Base-by-base conservation (phyloP, 768 basidiomycete genomes). In the Tulasnella sp. region DNA sequence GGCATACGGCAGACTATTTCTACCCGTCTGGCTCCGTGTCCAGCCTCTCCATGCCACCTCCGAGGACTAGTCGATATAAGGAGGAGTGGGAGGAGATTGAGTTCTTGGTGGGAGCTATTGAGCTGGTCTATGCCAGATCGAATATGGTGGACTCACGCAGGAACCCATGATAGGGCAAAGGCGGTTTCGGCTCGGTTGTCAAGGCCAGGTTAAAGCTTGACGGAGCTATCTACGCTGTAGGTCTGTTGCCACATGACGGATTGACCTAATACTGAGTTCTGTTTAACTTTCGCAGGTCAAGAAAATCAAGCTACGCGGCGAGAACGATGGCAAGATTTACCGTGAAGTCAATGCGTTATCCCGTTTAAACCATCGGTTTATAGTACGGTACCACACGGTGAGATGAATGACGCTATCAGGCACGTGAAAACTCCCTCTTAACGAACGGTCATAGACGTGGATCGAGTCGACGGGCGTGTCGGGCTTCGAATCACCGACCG, bases 41-140 rank as follows among this genome's bases (percentile, higher is more conserved):
- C 11, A 63, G 59, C 65, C 52, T 59, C 52, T 68, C 65, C 26
- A 36, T 26, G 44, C 34, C 65, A 5, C 37, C 84, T 34, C 83
- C 86, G 36, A 86, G 88, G 17, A 79, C 84, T 2, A 95, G 93
- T 76, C 82, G 95, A 73, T 98, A 94, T 88, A 91, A 92, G 76
- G 90, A 92, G 69, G 95, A 98, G 76, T 98, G 92, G 88, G 93
- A 95, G 77, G 94, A 96, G 78, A 81, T 97, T 9, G 95, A 96
- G 77, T 82, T 94, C 37, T 77, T 96, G 77, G 93, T 80, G 32
- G 89, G 77, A 66, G 76, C 65, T 40, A 26, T 26, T 9, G n/a
- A n/a, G n/a, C n/a, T 19, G 34, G 26, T 35, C 41, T 17, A 17
- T 14, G 29, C 44, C 40, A 35, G 39, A 8, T 5, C 32, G 5